Evolutionary conservation across 2,329 filamentous ascomycete genomes (phyloP), one percentile per base, ranked within the genome.

Genomic region (Ampelomyces quisqualis): DNA sequence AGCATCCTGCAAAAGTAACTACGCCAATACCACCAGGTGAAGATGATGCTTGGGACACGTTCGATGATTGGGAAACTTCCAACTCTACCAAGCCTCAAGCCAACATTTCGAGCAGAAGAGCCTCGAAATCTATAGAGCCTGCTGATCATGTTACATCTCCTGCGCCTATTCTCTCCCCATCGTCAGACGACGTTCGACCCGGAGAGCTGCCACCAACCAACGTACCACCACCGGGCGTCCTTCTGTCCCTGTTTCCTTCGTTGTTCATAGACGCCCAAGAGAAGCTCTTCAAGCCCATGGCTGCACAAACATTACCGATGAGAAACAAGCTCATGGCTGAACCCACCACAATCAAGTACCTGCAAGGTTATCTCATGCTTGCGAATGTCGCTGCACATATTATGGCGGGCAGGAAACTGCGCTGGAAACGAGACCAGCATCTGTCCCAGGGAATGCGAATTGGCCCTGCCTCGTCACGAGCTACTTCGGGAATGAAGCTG

Each of bases 381-480:
- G 79, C 78, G 0, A 77, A 76, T 2, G 86, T 89, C 8, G 83
- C 85, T 17, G 87, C 82, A n/a, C 85, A 85, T 30, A 79, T 96
- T 34, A 83, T 96, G 42, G 86, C 88, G 1, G 91, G 90, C 8
- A 84, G 91, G 43, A 90, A 88, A 58, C 73, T 86, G 36, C 85
- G 91, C 41, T 97, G 91, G 91, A 91, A 95, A 64, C 81, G 91
- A 38, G 91, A 97, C 68, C 85, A 81, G 47, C 82, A 89, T 47
- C 74, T 97, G 9, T 81, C 87, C 1, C 89, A 95, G 67, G 84
- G 85, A 60, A 95, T 95, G 87, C 83, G 86, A 41, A 95, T 97
- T 47, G 81, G 82, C 0, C 80, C 80, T 14, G 88, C 88, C 1
- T 81, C 82, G 11, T 88, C 87, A 56, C 67, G 71, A 35, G 84